Base-by-base conservation (phyloP, 352 stramenopile species). In the Phytophthora aleatoria region DNA sequence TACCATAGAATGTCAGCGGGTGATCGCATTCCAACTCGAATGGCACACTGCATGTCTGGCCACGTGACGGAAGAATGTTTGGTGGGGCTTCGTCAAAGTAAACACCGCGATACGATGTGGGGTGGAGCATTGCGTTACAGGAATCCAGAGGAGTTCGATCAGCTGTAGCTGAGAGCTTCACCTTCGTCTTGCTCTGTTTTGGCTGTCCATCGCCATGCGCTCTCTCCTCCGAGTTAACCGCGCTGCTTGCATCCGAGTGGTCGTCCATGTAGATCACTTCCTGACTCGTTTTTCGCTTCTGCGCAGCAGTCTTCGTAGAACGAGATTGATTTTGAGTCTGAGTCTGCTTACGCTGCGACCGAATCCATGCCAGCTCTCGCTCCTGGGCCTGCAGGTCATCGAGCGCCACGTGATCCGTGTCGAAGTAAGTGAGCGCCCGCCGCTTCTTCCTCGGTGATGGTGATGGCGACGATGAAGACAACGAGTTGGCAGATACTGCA, bases 361-460 rank as follows among this genome's bases (percentile, higher is more conserved):
- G 60, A 39, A 81, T 70, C 45, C 60, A 67, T n/a, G 73, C 73
- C n/a, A 81, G 26, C 49, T 81, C 73, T 54, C 66, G 69, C 38
- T 81, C 73, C 26, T 81, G 73, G 8, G 73, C 73, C 55, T 81
- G 73, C 38, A 81, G 26, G 35, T 78, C 69, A 47, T 71, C 36
- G 5, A 81, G 48, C 10, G 73, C 48, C 12, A 81, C 35, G 9
- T 39, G 49, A 52, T 81, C 69, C 10, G 52, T 47, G 31, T 70
- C 53, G 39, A 76, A 76, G 27, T 50, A 41, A n/a, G 47, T 30
- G 28, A 39, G 10, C 5, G 64, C 52, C 8, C 58, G 57, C 8
- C 68, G 57, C 24, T 64, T 76, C 16, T 69, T 76, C 51, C 63
- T 67, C 12, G 44, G 68, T 44, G 42, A 60, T 11, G 53, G 42